These are phyloP conservation scores for Pisolithus marmoratus DNA, from an alignment of 768 basidiomycete species.

Conservation along the genomic window DNA sequence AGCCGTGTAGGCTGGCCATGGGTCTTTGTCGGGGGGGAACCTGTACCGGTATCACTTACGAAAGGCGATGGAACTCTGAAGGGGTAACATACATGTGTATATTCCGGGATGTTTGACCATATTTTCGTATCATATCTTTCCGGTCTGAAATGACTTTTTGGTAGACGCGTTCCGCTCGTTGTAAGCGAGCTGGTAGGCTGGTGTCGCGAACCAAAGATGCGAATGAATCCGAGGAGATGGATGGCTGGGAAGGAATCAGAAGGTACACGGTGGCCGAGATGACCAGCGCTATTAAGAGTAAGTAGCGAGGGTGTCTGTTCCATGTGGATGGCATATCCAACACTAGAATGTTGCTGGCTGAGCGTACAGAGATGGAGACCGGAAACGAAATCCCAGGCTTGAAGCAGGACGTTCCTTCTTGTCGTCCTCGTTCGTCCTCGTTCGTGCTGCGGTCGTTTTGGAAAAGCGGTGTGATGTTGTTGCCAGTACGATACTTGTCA, in stretches of 20 bases:
- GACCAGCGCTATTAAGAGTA: constrained; percentile 36
- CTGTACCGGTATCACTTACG: constrained; percentile 23
- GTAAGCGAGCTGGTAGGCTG: constrained; percentile 35
- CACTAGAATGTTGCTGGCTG: not conserved
- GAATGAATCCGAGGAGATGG: constrained; percentile 18
- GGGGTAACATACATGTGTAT: constrained; percentile 37
- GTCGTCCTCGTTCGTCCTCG: no score
- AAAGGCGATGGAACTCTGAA: constrained; percentile 3
- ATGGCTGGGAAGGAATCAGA: constrained; percentile 33
- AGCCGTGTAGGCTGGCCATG: constrained; percentile 54
- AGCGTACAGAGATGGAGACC: no score
- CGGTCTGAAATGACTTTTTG: constrained; percentile 36
- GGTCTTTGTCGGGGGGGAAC: constrained; percentile 46
- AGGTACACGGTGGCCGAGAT: constrained; percentile 43
- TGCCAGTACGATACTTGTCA: no score
- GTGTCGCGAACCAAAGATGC: constrained; percentile 25
- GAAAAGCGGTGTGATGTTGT: no score
- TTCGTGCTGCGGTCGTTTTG: no score
- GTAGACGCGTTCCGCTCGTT: constrained; percentile 42
- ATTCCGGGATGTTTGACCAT: constrained; percentile 46
- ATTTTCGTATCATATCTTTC: constrained; percentile 45
- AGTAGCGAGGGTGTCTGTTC: constrained; percentile 50
- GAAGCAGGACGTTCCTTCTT: no score
- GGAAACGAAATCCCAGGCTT: no score
- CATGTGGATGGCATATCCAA: constrained; percentile 25